Conservation (phyloP, 2,329 filamentous ascomycete species). For the Exophiala oligosperma region DNA sequence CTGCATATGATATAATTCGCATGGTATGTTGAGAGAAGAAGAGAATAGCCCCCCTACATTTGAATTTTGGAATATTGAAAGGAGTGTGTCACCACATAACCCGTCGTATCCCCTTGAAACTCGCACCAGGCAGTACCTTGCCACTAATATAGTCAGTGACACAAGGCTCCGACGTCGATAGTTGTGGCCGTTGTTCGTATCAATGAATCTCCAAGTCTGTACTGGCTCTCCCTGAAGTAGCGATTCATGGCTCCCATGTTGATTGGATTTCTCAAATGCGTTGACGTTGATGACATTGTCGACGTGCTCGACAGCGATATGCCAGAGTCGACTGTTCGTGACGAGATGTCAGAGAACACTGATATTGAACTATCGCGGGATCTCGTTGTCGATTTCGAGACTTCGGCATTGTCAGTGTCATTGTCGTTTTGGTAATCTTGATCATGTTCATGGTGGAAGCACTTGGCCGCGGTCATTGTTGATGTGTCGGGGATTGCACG, state of each 20-base stretch:
- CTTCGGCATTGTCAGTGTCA: background rate
- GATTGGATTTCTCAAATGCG: conserved; percentile 8
- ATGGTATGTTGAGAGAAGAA: too few species aligned
- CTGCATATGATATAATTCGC: too few species aligned
- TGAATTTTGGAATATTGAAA: too few species aligned
- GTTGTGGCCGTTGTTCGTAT: background rate
- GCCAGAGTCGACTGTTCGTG: background rate
- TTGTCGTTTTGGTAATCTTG: background rate
- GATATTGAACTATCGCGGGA: conserved; percentile 1
- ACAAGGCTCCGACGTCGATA: background rate
- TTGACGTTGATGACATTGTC: background rate
- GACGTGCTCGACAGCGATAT: conserved; percentile 6
- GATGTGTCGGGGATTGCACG: background rate
- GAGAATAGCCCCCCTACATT: too few species aligned
- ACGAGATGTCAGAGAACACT: conserved; percentile 4
- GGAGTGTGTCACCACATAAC: too few species aligned
- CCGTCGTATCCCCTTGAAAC: too few species aligned
- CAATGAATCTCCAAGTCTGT: conserved; percentile 18
- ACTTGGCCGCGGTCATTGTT: too few species aligned
- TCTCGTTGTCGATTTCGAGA: background rate
- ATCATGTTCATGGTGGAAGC: too few species aligned
- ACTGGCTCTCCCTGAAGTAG: conserved; percentile 17
- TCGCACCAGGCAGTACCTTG: too few species aligned
- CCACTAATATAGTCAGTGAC: too few species aligned
- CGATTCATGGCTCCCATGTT: conserved; percentile 17